Evolutionary conservation across 176 grass and related monocot species (phyloP).

Genomic region (Ananas comosus): DNA sequence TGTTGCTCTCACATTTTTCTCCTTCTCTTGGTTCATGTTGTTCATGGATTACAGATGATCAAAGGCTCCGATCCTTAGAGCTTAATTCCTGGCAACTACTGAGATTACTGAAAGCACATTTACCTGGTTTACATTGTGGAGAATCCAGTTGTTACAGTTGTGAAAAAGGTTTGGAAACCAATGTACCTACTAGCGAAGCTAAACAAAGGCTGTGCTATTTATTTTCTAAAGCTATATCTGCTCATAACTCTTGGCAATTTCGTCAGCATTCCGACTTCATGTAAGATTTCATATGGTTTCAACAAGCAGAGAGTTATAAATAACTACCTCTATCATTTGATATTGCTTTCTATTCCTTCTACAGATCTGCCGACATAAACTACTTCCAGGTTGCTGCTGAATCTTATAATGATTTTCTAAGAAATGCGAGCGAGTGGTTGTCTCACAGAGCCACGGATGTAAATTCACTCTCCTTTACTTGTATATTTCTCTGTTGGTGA

Average conservation of each 20-base stretch:
- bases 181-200: conserved; percentile 16
- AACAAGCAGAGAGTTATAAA: background rate
- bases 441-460: conserved; percentile 91
- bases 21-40: conserved; percentile 5
- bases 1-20: background rate
- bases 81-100: conserved; percentile 85
- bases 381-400: conserved; percentile 33
- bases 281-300: conserved; percentile 27
- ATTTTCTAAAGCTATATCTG: conserved; percentile 55
- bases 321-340: conserved; percentile 13
- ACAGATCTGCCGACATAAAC: conserved; percentile 35
- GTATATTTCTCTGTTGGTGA: background rate
- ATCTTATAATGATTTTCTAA: conserved; percentile 58
- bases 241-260: conserved; percentile 35
- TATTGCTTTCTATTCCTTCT: conserved; percentile 11
- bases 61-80: conserved; percentile 60
- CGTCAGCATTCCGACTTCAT: conserved; percentile 30
- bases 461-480: conserved; percentile 28
- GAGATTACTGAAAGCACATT: conserved; percentile 69
- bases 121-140: conserved; percentile 52
- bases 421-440: conserved; percentile 89
- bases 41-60: conserved; percentile 45
- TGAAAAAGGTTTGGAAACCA: conserved; percentile 11
- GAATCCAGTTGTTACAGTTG: conserved; percentile 30
- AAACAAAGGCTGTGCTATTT: conserved; percentile 48